Conservation (phyloP, 306 rosid species). For the Casuarina glauca region DNA sequence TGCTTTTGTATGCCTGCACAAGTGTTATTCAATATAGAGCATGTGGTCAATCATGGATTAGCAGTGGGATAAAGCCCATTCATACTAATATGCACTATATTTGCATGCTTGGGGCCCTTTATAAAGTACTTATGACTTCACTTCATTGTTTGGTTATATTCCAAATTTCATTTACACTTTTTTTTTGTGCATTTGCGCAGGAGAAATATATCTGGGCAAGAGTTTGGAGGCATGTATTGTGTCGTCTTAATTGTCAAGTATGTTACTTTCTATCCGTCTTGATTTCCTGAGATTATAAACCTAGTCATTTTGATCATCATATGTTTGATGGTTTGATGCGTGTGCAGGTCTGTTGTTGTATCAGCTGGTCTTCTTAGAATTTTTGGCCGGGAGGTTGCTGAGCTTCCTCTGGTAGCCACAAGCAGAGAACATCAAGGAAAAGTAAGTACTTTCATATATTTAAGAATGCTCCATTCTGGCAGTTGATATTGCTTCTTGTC, state of each 20-base stretch:
- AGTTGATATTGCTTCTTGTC: neutral
- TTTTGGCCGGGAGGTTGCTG: slow-evolving; percentile 88
- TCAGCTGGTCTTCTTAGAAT: slow-evolving; percentile 96
- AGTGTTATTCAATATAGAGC: neutral
- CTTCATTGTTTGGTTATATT: neutral
- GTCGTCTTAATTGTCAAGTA: slow-evolving; percentile 92
- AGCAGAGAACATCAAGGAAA: slow-evolving; percentile 94
- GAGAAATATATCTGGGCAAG: slow-evolving; percentile 98
- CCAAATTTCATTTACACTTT: neutral
- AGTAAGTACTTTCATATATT: slow-evolving; percentile 44
- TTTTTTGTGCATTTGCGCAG: slow-evolving; percentile 51
- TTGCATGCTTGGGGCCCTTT: neutral
- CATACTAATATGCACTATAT: neutral
- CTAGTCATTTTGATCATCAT: slow-evolving; percentile 18
- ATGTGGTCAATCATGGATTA: neutral
- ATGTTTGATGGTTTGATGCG: slow-evolving; percentile 19
- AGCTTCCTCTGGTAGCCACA: slow-evolving; percentile 98
- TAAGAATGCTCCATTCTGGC: neutral
- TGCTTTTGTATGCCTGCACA: neutral
- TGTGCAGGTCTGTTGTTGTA: slow-evolving; percentile 80
- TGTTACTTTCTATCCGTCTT: slow-evolving; percentile 19
- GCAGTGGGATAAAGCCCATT: neutral
- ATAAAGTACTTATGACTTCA: neutral
- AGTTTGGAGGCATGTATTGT: slow-evolving; percentile 99
- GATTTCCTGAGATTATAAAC: slow-evolving; percentile 16